Conservation (phyloP, 2,329 filamentous ascomycete species). For the Exophiala calicioides region DNA sequence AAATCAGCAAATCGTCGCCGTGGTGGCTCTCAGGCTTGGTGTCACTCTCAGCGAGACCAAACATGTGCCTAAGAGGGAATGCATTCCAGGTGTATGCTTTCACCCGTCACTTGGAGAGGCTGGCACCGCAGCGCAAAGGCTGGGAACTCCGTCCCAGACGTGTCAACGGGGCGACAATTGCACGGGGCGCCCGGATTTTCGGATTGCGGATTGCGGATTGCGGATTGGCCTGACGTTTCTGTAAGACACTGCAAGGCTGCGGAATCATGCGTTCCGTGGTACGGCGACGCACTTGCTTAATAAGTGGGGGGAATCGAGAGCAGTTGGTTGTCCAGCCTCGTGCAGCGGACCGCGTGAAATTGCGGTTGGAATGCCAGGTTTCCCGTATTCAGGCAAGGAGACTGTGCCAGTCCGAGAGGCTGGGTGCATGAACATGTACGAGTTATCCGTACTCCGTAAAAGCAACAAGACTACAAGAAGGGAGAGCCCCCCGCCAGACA, state of each 20-base stretch:
- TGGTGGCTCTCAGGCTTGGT: no score
- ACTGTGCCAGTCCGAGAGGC: conserved; percentile 8
- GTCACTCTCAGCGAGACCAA: no score
- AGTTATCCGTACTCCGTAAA: no score
- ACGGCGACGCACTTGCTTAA: background rate
- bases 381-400: conserved; percentile 13
- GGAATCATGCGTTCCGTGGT: background rate
- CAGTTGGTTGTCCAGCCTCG: background rate
- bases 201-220: background rate
- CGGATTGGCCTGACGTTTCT: background rate
- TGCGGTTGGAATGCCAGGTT: conserved; percentile 1
- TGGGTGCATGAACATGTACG: conserved; percentile 12
- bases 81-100: no score
- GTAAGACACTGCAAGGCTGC: conserved; percentile 6
- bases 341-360: background rate
- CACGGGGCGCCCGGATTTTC: background rate
- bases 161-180: background rate
- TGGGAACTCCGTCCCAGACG: background rate
- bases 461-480: no score
- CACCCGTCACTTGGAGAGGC: no score
- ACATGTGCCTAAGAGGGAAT: no score
- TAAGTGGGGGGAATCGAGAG: background rate
- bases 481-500: no score
- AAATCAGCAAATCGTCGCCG: no score
- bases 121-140: no score